Conservation (phyloP, 108 stramenopile species). For the Nitzschia sp. region DNA sequence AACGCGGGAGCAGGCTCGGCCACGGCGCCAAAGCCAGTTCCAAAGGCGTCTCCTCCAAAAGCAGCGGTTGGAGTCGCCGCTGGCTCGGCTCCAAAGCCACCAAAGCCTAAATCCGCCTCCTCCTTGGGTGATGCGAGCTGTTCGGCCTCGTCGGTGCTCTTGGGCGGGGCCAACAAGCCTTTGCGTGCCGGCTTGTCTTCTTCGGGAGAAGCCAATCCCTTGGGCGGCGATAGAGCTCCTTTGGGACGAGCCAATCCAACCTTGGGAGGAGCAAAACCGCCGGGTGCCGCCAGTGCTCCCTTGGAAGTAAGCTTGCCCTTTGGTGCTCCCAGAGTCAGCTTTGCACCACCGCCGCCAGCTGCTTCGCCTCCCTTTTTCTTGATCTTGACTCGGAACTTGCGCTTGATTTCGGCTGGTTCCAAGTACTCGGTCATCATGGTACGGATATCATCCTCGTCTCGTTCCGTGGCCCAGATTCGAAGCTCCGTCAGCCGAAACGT, state of each 20-base stretch:
- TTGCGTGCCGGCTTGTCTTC: constrained; percentile 14
- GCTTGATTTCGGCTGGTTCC: constrained; percentile 75
- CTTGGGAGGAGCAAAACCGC: constrained; percentile 20
- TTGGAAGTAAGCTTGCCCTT: constrained; percentile 7
- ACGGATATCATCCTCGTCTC: constrained; percentile 74
- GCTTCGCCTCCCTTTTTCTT: constrained; percentile 47
- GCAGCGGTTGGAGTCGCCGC: not conserved
- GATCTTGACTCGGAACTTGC: constrained; percentile 84
- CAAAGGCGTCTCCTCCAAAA: constrained; percentile 32
- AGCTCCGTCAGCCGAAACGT: constrained; percentile 81
- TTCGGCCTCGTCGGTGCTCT: constrained; percentile 15
- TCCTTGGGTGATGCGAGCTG: not conserved
- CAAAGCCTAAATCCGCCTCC: constrained; percentile 8
- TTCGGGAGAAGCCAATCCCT: constrained; percentile 8
- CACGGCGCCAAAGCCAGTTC: constrained; percentile 5
- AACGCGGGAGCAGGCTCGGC: constrained; percentile 7
- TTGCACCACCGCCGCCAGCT: constrained; percentile 1
- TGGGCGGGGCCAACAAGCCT: constrained; percentile 44
- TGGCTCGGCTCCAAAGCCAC: constrained; percentile 3
- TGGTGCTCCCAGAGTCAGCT: constrained; percentile 26
- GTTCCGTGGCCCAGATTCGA: constrained; percentile 79
- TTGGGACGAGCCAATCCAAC: constrained; percentile 5
- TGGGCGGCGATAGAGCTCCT: constrained; percentile 15
- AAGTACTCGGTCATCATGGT: constrained; percentile 86
- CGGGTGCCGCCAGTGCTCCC: constrained; percentile 15